Percentiles rank a stretch among this genome's conserved stretches.
phyloP scores from a whole-genome alignment of 2,329 filamentous ascomycete genomes.

The Fusarium nelsonii region DNA sequence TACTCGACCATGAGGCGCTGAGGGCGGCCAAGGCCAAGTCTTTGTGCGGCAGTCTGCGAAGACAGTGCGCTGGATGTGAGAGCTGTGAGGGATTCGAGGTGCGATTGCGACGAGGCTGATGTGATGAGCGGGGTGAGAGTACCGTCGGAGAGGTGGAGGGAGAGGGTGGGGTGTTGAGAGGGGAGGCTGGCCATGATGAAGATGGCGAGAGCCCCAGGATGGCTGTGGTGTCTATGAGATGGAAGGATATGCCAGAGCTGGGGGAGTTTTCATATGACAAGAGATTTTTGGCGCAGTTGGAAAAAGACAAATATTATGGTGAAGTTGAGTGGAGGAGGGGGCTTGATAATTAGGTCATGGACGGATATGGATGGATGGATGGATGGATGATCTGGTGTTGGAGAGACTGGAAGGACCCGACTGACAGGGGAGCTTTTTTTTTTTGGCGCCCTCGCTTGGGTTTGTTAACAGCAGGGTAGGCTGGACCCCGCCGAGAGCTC shows the following conservation, averaged over 20 bases:
- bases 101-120: slow-evolving; percentile 59
- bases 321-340: slow-evolving; percentile 32
- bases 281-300: slow-evolving; percentile 11
- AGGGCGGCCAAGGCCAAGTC: slow-evolving; percentile 66
- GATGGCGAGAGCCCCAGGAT: slow-evolving; percentile 17
- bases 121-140: slow-evolving; percentile 69
- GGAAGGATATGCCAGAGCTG: neutral
- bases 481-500: slow-evolving; percentile 32
- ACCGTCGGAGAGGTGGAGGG: slow-evolving; percentile 69
- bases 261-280: neutral
- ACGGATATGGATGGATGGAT: slow-evolving; percentile 19
- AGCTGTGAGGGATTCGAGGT: slow-evolving; percentile 63
- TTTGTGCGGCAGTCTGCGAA: slow-evolving; percentile 64
- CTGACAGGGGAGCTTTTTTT: slow-evolving; percentile 27
- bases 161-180: slow-evolving; percentile 63
- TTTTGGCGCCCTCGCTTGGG: slow-evolving; percentile 32
- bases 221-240: slow-evolving; percentile 1
- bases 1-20: slow-evolving; percentile 71
- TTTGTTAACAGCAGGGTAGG: slow-evolving; percentile 7
- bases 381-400: slow-evolving; percentile 36
- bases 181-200: slow-evolving; percentile 56
- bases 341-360: slow-evolving; percentile 29
- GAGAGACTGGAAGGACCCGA: slow-evolving; percentile 8
- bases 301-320: slow-evolving; percentile 24
- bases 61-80: slow-evolving; percentile 66